phyloP scores from a whole-genome alignment of 1,139 yeast genomes.

The Candida sp. region DNA sequence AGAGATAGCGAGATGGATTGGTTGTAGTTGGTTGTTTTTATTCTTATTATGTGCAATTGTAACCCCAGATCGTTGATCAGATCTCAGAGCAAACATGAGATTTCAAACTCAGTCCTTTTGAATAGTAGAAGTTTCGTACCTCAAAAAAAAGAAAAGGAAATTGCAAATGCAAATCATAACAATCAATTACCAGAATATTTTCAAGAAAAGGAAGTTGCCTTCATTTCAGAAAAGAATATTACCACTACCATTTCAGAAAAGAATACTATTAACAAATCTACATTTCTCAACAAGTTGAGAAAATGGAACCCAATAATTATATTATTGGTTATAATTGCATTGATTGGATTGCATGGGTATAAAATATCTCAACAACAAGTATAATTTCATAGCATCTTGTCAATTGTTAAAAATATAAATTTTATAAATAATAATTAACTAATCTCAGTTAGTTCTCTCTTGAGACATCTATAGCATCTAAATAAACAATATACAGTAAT shows the following conservation, averaged over 20 bases:
- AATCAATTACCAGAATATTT: too few relatives aligned
- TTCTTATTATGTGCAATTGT: constrained; percentile 1
- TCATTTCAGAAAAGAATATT: neutral
- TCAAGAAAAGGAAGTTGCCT: neutral
- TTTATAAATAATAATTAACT: too few relatives aligned
- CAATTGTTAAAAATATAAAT: neutral
- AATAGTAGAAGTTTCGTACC: neutral
- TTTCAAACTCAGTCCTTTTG: neutral
- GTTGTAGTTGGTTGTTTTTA: too few relatives aligned
- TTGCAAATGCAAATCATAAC: too few relatives aligned
- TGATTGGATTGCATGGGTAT: neutral
- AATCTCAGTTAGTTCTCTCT: too few relatives aligned
- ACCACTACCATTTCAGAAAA: neutral
- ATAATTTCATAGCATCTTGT: neutral
- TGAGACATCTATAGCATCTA: too few relatives aligned
- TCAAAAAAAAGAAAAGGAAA: neutral
- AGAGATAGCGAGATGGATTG: too few relatives aligned
- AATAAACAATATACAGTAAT: too few relatives aligned
- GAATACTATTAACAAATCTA: neutral
- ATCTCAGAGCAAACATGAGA: neutral
- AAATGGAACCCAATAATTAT: neutral
- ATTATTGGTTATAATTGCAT: neutral
- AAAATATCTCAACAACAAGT: neutral
- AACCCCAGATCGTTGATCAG: neutral
- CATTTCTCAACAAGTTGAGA: neutral